A percentile compares a stretch with the other conserved stretches of the same genome.
phyloP scores from a whole-genome alignment of 306 rosid genomes.

The Rosa chinensis region DNA sequence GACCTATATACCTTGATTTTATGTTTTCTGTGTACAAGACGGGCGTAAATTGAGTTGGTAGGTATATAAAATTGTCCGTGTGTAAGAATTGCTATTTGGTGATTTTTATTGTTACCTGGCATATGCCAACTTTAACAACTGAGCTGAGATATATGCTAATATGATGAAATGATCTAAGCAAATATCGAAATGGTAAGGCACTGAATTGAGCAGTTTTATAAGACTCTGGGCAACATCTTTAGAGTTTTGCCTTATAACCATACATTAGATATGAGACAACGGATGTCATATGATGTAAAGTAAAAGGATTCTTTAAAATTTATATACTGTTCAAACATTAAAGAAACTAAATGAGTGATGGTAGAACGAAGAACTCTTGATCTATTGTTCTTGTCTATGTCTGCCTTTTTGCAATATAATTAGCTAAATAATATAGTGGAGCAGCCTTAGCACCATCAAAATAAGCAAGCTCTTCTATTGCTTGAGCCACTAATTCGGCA shows the following conservation, averaged over 20 bases:
- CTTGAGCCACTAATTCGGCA: constrained; percentile 10
- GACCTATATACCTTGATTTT: neutral
- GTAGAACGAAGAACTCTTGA: neutral
- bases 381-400: neutral
- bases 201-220: neutral
- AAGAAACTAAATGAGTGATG: neutral
- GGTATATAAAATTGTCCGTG: neutral
- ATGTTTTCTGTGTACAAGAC: neutral
- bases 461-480: constrained; percentile 21
- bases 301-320: neutral
- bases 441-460: constrained; percentile 27
- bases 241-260: neutral
- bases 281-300: neutral
- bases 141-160: neutral
- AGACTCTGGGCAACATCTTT: neutral
- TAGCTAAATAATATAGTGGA: constrained; percentile 28
- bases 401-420: constrained; percentile 29
- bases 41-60: neutral
- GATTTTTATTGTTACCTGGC: neutral
- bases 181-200: neutral
- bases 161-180: neutral
- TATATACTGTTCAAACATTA: neutral
- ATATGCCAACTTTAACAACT: neutral
- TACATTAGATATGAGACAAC: neutral
- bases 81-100: neutral